Conservation (phyloP, 2,329 filamentous ascomycete species). For the Stemphylium beticola region DNA sequence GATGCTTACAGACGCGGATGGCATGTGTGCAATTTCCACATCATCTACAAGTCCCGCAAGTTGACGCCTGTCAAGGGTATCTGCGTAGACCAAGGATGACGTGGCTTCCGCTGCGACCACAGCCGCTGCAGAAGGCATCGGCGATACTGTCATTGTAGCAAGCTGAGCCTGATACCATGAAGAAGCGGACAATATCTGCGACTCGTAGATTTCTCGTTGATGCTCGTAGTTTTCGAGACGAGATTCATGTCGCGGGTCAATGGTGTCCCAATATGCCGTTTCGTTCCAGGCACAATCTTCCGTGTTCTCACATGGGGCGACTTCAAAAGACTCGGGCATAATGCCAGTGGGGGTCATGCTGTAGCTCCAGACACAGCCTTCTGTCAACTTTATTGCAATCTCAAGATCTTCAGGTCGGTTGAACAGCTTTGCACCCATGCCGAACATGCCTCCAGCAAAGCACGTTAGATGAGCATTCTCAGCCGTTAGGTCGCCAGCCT, state of each 20-base stretch:
- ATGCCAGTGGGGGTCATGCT: constrained; percentile 62
- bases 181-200: constrained; percentile 42
- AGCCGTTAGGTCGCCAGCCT: constrained; percentile 35
- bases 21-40: constrained; percentile 19
- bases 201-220: constrained; percentile 46
- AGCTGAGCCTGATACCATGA: constrained; percentile 38
- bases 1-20: constrained; percentile 10
- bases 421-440: constrained; percentile 69
- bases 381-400: constrained; percentile 63
- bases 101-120: constrained; percentile 22
- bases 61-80: constrained; percentile 36
- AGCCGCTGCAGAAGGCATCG: constrained; percentile 12
- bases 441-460: constrained; percentile 74
- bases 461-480: constrained; percentile 69
- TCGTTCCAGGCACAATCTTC: constrained; percentile 55
- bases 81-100: constrained; percentile 24
- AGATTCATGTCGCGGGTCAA: constrained; percentile 46
- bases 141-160: constrained; percentile 33
- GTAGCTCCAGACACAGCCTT: constrained; percentile 70
- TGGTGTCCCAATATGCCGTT: constrained; percentile 50
- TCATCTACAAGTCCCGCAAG: constrained; percentile 34
- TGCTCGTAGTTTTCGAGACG: constrained; percentile 34
- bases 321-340: constrained; percentile 66
- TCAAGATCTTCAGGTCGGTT: constrained; percentile 60
- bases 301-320: constrained; percentile 54